Evolutionary conservation across 2,329 filamentous ascomycete genomes (phyloP).

Genomic region (Diaporthe ilicicola): DNA sequence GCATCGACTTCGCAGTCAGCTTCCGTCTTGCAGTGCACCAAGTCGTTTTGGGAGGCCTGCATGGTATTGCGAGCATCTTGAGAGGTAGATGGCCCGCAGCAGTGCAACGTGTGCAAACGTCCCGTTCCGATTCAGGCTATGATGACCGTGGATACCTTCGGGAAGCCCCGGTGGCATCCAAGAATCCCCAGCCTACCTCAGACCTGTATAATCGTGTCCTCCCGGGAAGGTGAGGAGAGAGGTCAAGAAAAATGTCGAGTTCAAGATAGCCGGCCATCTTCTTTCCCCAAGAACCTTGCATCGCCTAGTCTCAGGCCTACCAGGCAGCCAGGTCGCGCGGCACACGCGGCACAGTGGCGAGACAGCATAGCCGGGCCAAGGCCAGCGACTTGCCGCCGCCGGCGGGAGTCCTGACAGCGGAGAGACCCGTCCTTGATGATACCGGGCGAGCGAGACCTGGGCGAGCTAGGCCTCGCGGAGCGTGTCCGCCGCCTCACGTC

Average conservation of each 20-base stretch:
- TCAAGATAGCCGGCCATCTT: not conserved
- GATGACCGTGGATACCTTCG: not conserved
- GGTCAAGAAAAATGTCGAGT: not conserved
- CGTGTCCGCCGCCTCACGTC: not conserved
- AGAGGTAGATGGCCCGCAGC: not conserved
- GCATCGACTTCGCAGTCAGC: not conserved
- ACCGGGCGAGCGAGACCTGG: slow-evolving; percentile 11
- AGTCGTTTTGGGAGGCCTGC: slow-evolving; percentile 19
- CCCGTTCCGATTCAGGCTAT: slow-evolving; percentile 11
- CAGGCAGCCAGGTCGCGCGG: not conserved
- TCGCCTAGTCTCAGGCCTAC: not conserved
- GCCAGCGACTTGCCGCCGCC: not conserved
- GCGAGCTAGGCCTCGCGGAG: slow-evolving; percentile 10
- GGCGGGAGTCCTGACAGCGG: slow-evolving; percentile 14
- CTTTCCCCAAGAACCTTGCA: not conserved
- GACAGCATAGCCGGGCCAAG: not conserved
- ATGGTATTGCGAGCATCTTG: slow-evolving; percentile 1
- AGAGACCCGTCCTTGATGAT: not conserved
- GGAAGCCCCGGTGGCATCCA: not conserved
- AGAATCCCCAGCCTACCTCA: not conserved
- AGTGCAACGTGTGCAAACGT: not conserved
- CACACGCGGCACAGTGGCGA: slow-evolving; percentile 11
- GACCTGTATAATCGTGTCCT: not conserved
- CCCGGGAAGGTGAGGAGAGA: not conserved
- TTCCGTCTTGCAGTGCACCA: slow-evolving; percentile 14